Evolutionary conservation across 2,329 filamentous ascomycete species (phyloP), one percentile per base, ranked within the genome.

Genomic region (Cladophialophora chaetospira): DNA sequence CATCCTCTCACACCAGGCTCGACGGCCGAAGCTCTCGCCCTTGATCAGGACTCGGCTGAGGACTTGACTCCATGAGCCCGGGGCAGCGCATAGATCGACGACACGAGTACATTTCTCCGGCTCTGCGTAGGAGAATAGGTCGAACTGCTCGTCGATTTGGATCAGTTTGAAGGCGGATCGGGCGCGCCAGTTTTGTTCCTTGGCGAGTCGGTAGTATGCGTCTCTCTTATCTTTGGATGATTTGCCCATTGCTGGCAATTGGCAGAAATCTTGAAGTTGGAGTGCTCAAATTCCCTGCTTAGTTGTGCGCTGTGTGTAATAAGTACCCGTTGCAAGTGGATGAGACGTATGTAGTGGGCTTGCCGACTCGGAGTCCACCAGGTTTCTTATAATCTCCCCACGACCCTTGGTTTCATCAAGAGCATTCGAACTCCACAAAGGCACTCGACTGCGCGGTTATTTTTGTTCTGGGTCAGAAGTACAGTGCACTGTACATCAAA

Each of bases 181-280:
- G 25, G 94, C 94, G 31, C 94, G 89, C 93, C 94, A 99, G 63
- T 95, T 95, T 79, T 99, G 94, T 74, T 99, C 94, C 76, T 99
- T 99, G 15, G 94, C 94, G 6, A 99, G 88, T 52, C 94, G 85
- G 70, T 99, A 99, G 76, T 99, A 99, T 43, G 92, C 92, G 73
- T 99, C 94, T 51, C 94, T 89, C 77, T 99, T 99, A 71, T 99
- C 94, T 75, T 99, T 99, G 45, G 93, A 97, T 1, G 94, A 96
- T 73, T 97, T 97, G 1, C 92, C 92, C 92, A 96, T 96, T 19
- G 13, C 51, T 60, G 52, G 13, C 21, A 21, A 42, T 36, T 17
- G 31, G 11, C 33, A 35, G n/a, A n/a, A n/a, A n/a, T n/a, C n/a
- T n/a, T n/a, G n/a, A n/a, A n/a, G n/a, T n/a, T n/a, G n/a, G n/a